phyloP scores from a whole-genome alignment of 225 moss, liverwort and hornwort species.

The Sphagnum tenellum region DNA sequence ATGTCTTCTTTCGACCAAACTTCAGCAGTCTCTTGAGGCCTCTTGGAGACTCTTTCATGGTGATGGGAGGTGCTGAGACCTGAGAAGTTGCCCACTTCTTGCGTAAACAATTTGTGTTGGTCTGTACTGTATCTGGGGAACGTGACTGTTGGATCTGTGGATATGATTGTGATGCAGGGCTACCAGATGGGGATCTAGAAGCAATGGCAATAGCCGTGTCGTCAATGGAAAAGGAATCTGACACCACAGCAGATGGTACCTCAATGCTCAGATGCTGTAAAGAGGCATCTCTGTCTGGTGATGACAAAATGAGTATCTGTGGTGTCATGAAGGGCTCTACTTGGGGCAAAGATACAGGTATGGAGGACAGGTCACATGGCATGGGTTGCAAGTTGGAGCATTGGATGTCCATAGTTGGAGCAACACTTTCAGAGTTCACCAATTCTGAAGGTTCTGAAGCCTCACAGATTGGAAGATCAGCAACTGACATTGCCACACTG shows the following conservation, averaged over 20 bases:
- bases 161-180: slow-evolving; percentile 29
- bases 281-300: slow-evolving; percentile 30
- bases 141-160: slow-evolving; percentile 49
- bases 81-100: slow-evolving; percentile 82
- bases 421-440: slow-evolving; percentile 3
- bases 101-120: slow-evolving; percentile 26
- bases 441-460: too few species aligned
- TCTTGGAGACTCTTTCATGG: slow-evolving; percentile 69
- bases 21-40: slow-evolving; percentile 84
- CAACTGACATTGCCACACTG: too few species aligned
- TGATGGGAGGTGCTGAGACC: slow-evolving; percentile 33
- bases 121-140: slow-evolving; percentile 50
- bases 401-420: slow-evolving; percentile 15
- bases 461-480: too few species aligned
- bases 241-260: slow-evolving; percentile 40
- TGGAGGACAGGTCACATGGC: slow-evolving; percentile 45
- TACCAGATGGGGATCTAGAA: slow-evolving; percentile 40
- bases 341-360: slow-evolving; percentile 16
- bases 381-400: slow-evolving; percentile 44
- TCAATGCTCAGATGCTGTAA: slow-evolving; percentile 35
- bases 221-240: slow-evolving; percentile 25
- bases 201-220: slow-evolving; percentile 19
- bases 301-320: slow-evolving; percentile 32
- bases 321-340: slow-evolving; percentile 41
- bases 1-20: slow-evolving; percentile 68